Percentiles rank a stretch among this genome's conserved stretches.
These are phyloP conservation scores for Urochloa ruziziensis DNA, from an alignment of 176 grass and related monocot species.

Conservation along the genomic window DNA sequence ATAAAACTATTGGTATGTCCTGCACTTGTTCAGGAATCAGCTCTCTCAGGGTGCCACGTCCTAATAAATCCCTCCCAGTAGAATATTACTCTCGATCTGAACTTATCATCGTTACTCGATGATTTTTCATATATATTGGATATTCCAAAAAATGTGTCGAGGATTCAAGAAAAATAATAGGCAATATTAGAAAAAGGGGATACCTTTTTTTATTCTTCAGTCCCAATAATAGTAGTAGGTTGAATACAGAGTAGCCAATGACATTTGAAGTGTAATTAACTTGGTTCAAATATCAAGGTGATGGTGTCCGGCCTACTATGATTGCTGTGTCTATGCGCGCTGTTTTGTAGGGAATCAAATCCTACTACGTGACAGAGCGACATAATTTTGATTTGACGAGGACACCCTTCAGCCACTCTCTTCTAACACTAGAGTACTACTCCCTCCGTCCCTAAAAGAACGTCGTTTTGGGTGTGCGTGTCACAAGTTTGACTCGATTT, in stretches of 20 bases:
- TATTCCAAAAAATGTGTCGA: background rate
- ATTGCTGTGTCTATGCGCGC: constrained; percentile 45
- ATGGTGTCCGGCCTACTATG: constrained; percentile 30
- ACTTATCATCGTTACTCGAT: background rate
- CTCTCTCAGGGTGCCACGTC: constrained; percentile 3
- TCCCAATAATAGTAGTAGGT: too few species aligned
- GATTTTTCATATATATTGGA: background rate
- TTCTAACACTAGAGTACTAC: constrained; percentile 1
- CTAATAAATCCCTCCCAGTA: background rate
- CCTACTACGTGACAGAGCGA: constrained; percentile 44
- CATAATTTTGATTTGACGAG: constrained; percentile 49
- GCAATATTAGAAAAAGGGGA: background rate
- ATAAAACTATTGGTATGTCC: background rate
- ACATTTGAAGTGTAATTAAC: background rate
- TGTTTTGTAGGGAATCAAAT: constrained; percentile 49
- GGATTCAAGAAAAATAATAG: background rate
- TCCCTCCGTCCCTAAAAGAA: too few species aligned
- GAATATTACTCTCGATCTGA: background rate
- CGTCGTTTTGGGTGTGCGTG: too few species aligned
- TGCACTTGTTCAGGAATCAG: background rate
- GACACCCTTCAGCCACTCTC: constrained; percentile 36
- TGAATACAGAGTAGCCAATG: background rate
- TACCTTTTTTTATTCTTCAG: background rate
- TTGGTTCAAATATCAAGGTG: background rate
- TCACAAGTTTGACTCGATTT: too few species aligned